These are phyloP conservation scores for Inga laurina DNA, from an alignment of 306 rosid genomes.

Conservation along the genomic window DNA sequence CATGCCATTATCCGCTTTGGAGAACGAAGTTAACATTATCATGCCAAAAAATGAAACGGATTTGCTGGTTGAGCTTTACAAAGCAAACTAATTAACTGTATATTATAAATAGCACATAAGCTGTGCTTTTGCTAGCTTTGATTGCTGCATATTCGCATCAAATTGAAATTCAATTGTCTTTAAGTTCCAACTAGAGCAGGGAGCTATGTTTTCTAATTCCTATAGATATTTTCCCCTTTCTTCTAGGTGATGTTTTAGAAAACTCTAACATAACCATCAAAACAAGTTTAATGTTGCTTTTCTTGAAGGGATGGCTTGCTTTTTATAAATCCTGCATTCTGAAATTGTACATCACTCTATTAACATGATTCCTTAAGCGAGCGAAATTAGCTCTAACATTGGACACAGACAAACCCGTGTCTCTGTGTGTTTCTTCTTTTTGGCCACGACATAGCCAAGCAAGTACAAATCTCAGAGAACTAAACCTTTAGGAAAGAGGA, in stretches of 20 bases:
- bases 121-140: not conserved
- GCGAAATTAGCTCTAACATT: not conserved
- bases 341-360: not conserved
- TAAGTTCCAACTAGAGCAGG: not conserved
- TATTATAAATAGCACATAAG: not conserved
- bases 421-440: not conserved
- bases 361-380: not conserved
- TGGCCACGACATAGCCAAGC: too few species aligned
- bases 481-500: not conserved
- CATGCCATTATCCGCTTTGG: conserved; percentile 7
- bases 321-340: not conserved
- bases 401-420: not conserved
- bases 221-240: not conserved
- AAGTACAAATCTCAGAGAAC: not conserved
- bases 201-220: not conserved
- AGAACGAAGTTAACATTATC: conserved; percentile 6
- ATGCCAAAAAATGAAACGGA: not conserved
- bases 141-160: not conserved
- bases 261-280: not conserved
- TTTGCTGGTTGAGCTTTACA: not conserved
- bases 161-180: not conserved
- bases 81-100: not conserved
- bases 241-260: not conserved
- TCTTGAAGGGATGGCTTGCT: not conserved
- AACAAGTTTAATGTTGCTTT: conserved; percentile 5